Base-by-base conservation (phyloP, 257 asterid species). In the Thymus mandschuricus region DNA sequence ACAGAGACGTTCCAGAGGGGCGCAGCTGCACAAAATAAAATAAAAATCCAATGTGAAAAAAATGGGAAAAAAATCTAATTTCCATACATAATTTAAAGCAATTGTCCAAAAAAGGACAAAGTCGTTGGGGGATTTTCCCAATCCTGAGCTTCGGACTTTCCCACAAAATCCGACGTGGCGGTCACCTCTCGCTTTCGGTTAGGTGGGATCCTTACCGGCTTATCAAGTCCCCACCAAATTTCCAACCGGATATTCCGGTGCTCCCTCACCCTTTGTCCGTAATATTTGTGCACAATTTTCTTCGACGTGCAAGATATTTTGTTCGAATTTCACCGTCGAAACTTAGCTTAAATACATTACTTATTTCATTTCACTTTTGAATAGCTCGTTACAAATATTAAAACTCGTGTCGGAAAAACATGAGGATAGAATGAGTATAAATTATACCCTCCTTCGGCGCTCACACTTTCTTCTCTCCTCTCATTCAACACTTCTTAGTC, bases 91-190 rank as follows among this genome's bases (percentile, higher is more conserved):
- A 6, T 34, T 40, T 30, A 13, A 28, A 6, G 12, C 3, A 21
- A 15, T 4, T 57, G 68, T 60, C 13, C 60, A 51, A 59, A 50
- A 50, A 55, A 59, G 30, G 80, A 77, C 80, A 76, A 79, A 15
- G 6, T 45, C 61, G 64, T 75, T 48, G 82, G 64, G 80, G 80
- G 78, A 76, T 71, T 70, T 73, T 65, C 70, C 59, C 12, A 51
- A 46, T 55, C 72, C 44, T 31, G 12, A 15, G 6, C 11, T 46
- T 79, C 92, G 92, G 92, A 81, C 65, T 58, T 81, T 79, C 86
- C 89, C 40, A 87, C 70, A 76, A 73, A 69, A 50, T 81, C 90
- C 74, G 62, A 85, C 94, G 86, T 87, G 96, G 69, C 87, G 81
- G 86, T 84, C 79, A 81, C 85, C 84, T 78, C 72, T 78, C 72